phyloP scores from a whole-genome alignment of 2,329 filamentous ascomycete genomes.

The Kalmusia sp. region DNA sequence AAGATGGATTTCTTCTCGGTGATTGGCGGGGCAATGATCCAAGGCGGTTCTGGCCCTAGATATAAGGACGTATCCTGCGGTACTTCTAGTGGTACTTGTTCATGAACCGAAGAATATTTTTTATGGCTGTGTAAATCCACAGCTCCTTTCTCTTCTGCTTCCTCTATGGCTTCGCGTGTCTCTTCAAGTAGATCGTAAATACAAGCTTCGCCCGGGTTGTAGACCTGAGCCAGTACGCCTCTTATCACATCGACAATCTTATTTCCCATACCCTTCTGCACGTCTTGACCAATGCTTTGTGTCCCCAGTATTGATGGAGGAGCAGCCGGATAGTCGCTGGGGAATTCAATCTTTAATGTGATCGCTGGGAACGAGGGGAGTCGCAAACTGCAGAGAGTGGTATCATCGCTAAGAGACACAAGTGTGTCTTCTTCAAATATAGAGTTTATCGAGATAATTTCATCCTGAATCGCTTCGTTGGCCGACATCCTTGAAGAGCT shows the following conservation, averaged over 20 bases:
- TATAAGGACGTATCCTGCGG: conserved; percentile 22
- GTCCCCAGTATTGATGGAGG: conserved; percentile 79
- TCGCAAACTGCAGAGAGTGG: conserved; percentile 58
- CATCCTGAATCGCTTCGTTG: conserved; percentile 66
- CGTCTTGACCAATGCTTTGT: conserved; percentile 74
- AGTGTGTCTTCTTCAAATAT: conserved; percentile 79
- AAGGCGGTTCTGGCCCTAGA: conserved; percentile 60
- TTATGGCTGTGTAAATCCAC: conserved; percentile 26
- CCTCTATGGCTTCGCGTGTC: conserved; percentile 57
- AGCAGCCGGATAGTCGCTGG: conserved; percentile 74
- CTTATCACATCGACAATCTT: conserved; percentile 73
- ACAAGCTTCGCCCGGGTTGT: conserved; percentile 77
- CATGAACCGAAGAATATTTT: conserved; percentile 19
- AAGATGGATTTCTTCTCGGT: conserved; percentile 89
- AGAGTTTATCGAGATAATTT: conserved; percentile 82
- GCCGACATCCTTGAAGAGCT: conserved; percentile 28
- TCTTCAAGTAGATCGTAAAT: conserved; percentile 89
- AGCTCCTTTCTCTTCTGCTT: conserved; percentile 48
- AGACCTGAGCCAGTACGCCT: conserved; percentile 71
- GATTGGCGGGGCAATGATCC: conserved; percentile 76
- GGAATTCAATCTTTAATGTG: conserved; percentile 69
- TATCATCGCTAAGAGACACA: conserved; percentile 27
- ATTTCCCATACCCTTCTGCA: conserved; percentile 74
- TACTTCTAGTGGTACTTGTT: conserved; percentile 5
- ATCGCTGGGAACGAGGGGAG: conserved; percentile 69